Evolutionary conservation across 768 basidiomycete species (phyloP), one percentile per base, ranked within the genome.

Genomic region (Calvatia gigantea): DNA sequence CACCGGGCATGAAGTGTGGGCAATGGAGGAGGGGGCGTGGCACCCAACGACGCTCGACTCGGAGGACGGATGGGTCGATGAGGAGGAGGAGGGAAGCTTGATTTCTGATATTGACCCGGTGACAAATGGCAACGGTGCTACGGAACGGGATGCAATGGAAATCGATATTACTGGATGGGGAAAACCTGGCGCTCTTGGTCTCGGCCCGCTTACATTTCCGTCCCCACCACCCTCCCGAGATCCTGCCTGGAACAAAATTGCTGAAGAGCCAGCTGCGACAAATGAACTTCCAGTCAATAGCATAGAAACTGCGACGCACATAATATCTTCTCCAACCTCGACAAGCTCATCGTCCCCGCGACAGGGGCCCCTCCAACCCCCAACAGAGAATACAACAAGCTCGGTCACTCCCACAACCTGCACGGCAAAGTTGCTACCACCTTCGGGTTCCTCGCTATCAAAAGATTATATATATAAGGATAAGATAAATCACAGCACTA

Each of bases 21-120:
- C 67, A 2, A 72, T 74, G 68, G 69, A 76, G 35, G 77, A 78
- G 21, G 75, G 78, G 2, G 71, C 68, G 33, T 82, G 80, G 76
- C 73, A 75, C 25, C 69, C 73, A 21, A 74, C 75, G n/a, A 69
- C 72, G 21, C 75, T 73, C 67, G 68, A 73, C 33, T 74, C 65
- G 3, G 69, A 66, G 31, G 73, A 76, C 27, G 52, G 43, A 3
- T 76, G 75, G 74, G 73, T 72, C 28, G 70, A 66, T 51, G 64
- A 62, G 17, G 60, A 64, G 1, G 62, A 61, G 6, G 58, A 46
- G 25, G 62, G 62, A 35, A 56, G 49, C 8, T 66, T 65, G 58
- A 51, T 60, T 54, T 56, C 54, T 9, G 62, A 64, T n/a, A 28
- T 12, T 8, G 23, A 37, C 15, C 32, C 17, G 6, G 23, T 23